These are phyloP conservation scores for Colletotrichum echinochloae DNA, from an alignment of 2,329 filamentous ascomycete species.

Conservation along the genomic window DNA sequence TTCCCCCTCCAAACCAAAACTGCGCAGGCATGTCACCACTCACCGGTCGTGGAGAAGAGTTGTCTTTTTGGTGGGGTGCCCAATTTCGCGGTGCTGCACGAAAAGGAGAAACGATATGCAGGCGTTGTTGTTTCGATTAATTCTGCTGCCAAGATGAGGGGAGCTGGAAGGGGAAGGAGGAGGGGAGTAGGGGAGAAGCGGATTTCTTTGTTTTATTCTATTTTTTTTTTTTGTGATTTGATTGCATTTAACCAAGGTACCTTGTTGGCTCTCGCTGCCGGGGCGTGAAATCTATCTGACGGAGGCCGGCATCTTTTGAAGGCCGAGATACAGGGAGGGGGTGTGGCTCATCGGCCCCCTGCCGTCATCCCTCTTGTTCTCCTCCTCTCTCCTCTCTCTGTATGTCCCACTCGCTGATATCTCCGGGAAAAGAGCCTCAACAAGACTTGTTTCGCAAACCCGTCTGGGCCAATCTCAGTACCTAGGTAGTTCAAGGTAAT, in stretches of 20 bases:
- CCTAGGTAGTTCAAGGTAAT: too few species aligned
- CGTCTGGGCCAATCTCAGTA: background rate
- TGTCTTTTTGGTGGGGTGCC: conserved; percentile 3
- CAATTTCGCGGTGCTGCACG: conserved; percentile 29
- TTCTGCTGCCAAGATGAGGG: background rate
- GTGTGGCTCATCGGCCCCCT: background rate
- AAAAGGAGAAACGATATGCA: conserved; percentile 28
- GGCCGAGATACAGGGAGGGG: background rate
- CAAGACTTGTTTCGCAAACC: background rate
- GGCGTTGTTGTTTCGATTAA: conserved; percentile 24
- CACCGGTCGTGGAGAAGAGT: conserved; percentile 2
- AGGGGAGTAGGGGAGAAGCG: background rate
- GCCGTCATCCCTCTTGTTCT: background rate
- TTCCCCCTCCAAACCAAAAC: background rate
- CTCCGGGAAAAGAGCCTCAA: background rate
- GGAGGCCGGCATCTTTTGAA: background rate
- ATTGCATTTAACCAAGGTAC: too few species aligned
- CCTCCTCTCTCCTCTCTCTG: background rate
- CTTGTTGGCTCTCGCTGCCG: background rate
- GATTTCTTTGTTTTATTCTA: too few species aligned
- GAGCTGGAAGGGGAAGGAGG: background rate
- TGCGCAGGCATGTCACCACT: background rate
- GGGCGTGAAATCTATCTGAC: background rate
- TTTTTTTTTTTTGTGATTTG: too few species aligned
- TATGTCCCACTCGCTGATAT: background rate